Base-by-base conservation (phyloP, 139 green algal genomes). In the Desmodesmus armatus region DNA sequence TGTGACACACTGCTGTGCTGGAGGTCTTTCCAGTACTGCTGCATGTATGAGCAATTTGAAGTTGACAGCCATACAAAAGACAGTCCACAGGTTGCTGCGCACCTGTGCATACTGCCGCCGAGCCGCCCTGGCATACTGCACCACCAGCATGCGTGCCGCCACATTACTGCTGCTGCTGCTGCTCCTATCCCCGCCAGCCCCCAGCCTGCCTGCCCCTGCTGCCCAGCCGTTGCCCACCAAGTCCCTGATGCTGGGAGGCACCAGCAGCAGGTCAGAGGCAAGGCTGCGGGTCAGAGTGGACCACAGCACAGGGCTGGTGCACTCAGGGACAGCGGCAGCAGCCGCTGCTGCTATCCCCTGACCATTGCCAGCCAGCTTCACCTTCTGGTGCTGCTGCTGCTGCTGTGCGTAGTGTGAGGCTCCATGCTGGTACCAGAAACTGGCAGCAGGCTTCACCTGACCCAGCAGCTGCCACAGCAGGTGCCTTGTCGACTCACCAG, bases 121-220 rank as follows among this genome's bases (percentile, higher is more conserved):
- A 3, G 47, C 29, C 25, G 73, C 53, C 3, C 73, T 9, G 3
- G 73, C 73, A 67, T 80, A 80, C 17, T 80, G 73, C 15, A 80
- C 47, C 49, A 80, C 73, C 47, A 80, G 31, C 73, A 80, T 80
- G 5, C 49, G 73, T 23, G 73, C 73, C 5, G 39, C 69, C 21
- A 39, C 69, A 31, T 29, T 67, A 49, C 49, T 49, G 73, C 73
- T 49, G 73, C 47, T n/a, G 73, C 73, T 80, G 43, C 71, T n/a
- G 41, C 41, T 79, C 43, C 41, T 39, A 19, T 13, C n/a, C 15
- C 37, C 63, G 23, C 11, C 63, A 43, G n/a, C 31, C 1, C 11
- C 31, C 47, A 80, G 17, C 31, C 73, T 67, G 29, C 73, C 73
- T 19, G 29, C 19, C 5, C 73, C 73, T 23, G 47, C 73, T 9